Conservation (phyloP, 2,329 filamentous ascomycete genomes). For the Phyllosticta ampelicida region DNA sequence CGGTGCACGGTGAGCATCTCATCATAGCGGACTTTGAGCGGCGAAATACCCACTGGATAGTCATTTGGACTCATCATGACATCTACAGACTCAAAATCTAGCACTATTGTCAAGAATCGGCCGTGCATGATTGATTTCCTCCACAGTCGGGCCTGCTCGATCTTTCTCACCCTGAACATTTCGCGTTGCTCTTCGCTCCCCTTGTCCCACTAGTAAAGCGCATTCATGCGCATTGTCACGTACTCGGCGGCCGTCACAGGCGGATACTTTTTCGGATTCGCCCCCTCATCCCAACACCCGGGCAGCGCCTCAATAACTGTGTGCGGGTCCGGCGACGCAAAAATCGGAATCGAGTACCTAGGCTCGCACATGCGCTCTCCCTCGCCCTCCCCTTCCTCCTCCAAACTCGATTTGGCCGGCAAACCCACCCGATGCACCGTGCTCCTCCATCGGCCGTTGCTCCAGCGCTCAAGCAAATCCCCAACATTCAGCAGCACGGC, state of each 20-base stretch:
- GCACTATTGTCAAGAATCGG: no score
- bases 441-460: constrained; percentile 25
- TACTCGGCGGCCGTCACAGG: constrained; percentile 29
- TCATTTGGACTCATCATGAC: no score
- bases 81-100: no score
- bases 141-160: no score
- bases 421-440: constrained; percentile 31
- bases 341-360: constrained; percentile 33
- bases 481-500: constrained; percentile 31
- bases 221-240: constrained; percentile 23
- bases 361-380: constrained; percentile 20
- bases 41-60: no score
- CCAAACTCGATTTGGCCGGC: constrained; percentile 14
- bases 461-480: constrained; percentile 32
- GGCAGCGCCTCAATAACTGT: constrained; percentile 30
- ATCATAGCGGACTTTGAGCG: no score
- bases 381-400: neutral
- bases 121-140: no score
- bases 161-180: no score
- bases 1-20: no score
- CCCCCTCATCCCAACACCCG: constrained; percentile 20
- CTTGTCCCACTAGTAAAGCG: constrained; percentile 18
- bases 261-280: constrained; percentile 29
- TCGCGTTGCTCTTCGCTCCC: no score
- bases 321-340: constrained; percentile 28